These are phyloP conservation scores for Tolypocladium guangdongense DNA, from an alignment of 2,329 filamentous ascomycete genomes.

Conservation along the genomic window DNA sequence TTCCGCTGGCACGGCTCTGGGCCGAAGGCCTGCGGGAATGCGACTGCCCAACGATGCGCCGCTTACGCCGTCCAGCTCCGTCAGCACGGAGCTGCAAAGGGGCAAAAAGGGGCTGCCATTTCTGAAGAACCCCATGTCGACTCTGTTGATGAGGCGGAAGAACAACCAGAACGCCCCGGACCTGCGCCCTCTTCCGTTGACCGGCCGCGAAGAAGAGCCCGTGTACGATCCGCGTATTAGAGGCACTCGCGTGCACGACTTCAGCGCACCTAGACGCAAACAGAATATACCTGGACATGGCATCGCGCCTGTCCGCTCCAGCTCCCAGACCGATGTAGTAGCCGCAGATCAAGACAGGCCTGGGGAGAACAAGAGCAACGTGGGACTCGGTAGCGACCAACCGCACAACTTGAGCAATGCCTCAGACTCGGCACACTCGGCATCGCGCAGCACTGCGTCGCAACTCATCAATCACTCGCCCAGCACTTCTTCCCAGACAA, in stretches of 20 bases:
- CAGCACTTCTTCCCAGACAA: constrained; percentile 15
- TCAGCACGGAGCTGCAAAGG: constrained; percentile 29
- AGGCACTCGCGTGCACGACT: constrained; percentile 54
- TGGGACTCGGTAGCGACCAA: constrained; percentile 3
- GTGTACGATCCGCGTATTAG: constrained; percentile 53
- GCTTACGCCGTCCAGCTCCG: constrained; percentile 15
- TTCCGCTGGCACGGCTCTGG: constrained; percentile 14
- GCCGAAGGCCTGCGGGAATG: constrained; percentile 32
- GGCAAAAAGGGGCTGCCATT: constrained; percentile 45
- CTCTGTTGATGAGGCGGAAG: constrained; percentile 45
- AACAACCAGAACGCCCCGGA: constrained; percentile 38
- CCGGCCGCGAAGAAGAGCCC: constrained; percentile 30
- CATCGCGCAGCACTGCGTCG: constrained; percentile 14
- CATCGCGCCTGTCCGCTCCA: constrained; percentile 6
- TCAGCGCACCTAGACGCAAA: constrained; percentile 47
- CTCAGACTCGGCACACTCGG: constrained; percentile 15
- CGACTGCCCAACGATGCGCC: constrained; percentile 28
- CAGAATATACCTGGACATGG: constrained; percentile 12
- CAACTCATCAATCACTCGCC: constrained; percentile 13
- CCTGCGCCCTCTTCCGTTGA: constrained; percentile 27
- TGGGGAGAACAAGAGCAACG: background rate
- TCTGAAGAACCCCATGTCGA: constrained; percentile 49
- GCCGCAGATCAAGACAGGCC: constrained; percentile 8
- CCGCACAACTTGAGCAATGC: constrained; percentile 17
- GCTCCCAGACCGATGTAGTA: constrained; percentile 6